phyloP scores from a whole-genome alignment of 2,329 filamentous ascomycete genomes.

The Xylariaceae sp. region DNA sequence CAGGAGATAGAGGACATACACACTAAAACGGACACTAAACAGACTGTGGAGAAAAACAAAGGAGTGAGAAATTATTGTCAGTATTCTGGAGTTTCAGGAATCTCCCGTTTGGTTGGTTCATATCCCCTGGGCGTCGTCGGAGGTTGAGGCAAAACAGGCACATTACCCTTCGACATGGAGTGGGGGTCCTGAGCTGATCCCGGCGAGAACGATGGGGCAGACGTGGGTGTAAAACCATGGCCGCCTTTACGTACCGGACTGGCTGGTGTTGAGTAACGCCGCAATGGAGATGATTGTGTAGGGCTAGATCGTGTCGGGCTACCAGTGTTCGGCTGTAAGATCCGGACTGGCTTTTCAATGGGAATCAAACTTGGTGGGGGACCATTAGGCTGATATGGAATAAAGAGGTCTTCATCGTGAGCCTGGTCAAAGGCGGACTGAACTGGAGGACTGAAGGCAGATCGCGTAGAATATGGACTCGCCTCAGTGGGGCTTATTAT shows the following conservation, averaged over 20 bases:
- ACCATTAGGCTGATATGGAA: constrained; percentile 53
- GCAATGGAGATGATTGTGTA: constrained; percentile 1
- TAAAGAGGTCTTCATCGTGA: constrained; percentile 39
- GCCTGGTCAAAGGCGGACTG: constrained; percentile 14
- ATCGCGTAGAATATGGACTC: constrained; percentile 13
- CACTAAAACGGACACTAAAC: neutral
- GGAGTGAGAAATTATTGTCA: constrained; percentile 2
- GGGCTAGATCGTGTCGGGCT: constrained; percentile 13
- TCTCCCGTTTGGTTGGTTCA: constrained; percentile 12
- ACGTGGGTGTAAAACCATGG: constrained; percentile 26
- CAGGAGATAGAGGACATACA: neutral
- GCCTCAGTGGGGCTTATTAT: constrained; percentile 20
- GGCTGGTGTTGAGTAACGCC: constrained; percentile 18
- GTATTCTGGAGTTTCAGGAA: constrained; percentile 16
- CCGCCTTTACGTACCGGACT: constrained; percentile 21
- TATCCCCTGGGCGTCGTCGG: constrained; percentile 6
- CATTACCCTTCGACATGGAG: constrained; percentile 11
- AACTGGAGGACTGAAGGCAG: constrained; percentile 31
- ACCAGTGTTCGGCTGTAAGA: constrained; percentile 25
- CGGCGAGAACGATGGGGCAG: constrained; percentile 26
- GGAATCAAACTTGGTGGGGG: constrained; percentile 37
- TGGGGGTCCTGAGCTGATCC: constrained; percentile 10
- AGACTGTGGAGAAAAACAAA: neutral
- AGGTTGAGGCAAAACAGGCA: constrained; percentile 11
- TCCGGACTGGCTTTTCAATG: constrained; percentile 25